A percentile compares a stretch with the other conserved stretches of the same genome.
These are phyloP conservation scores for Taphrina deformans DNA, from an alignment of 1,139 yeast species.

Conservation along the genomic window DNA sequence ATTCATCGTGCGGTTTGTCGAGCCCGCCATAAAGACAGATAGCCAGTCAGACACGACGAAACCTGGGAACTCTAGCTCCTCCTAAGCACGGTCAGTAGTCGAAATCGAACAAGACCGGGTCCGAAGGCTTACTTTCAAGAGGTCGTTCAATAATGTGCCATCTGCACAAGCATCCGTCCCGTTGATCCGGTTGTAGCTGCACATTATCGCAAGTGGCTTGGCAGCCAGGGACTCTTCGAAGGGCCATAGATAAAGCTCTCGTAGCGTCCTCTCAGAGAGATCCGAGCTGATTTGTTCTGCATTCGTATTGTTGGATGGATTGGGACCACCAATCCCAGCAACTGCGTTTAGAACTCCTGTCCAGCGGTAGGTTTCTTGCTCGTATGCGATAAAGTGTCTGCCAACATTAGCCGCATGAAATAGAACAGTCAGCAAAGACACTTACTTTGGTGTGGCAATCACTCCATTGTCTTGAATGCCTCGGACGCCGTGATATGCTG, in stretches of 20 bases:
- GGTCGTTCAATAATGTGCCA: slow-evolving; percentile 56
- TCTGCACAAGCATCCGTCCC: slow-evolving; percentile 64
- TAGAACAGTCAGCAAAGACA: background rate
- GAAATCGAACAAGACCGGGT: too few species aligned
- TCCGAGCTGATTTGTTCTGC: slow-evolving; percentile 47
- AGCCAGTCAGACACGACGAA: slow-evolving; percentile 64
- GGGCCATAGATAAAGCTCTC: slow-evolving; percentile 63
- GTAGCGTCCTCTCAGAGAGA: slow-evolving; percentile 58
- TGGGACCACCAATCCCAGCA: background rate
- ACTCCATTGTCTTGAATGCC: slow-evolving; percentile 59
- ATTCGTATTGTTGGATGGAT: slow-evolving; percentile 4
- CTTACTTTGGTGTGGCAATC: slow-evolving; percentile 58
- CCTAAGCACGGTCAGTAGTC: slow-evolving; percentile 41
- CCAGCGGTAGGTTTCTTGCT: slow-evolving; percentile 58
- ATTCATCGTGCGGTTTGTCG: slow-evolving; percentile 58
- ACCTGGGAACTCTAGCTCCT: slow-evolving; percentile 66
- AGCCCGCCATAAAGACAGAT: slow-evolving; percentile 54
- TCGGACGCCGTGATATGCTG: slow-evolving; percentile 53
- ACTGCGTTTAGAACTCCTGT: slow-evolving; percentile 40
- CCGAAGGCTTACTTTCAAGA: slow-evolving; percentile 49
- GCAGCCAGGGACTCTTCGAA: slow-evolving; percentile 64
- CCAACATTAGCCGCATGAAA: background rate
- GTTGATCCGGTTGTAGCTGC: slow-evolving; percentile 61
- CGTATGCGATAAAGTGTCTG: slow-evolving; percentile 57
- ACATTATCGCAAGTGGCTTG: slow-evolving; percentile 65